phyloP scores from a whole-genome alignment of 2,329 filamentous ascomycete genomes.

The Penicillium brevicompactum region DNA sequence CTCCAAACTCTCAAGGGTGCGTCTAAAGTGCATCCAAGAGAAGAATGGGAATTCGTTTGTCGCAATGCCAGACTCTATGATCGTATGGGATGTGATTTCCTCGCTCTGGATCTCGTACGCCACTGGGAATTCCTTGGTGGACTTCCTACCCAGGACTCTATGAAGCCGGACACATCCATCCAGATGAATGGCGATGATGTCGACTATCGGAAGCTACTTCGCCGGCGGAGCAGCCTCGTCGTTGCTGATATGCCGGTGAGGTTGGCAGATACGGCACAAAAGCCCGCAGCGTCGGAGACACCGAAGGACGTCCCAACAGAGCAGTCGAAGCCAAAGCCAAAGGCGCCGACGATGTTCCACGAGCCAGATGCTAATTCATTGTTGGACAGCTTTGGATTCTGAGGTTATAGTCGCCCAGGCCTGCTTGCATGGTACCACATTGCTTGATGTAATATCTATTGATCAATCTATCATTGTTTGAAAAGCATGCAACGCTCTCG shows the following conservation, averaged over 20 bases:
- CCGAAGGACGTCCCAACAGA: conserved; percentile 27
- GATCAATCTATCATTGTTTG: too few species aligned
- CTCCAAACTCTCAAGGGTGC: conserved; percentile 84
- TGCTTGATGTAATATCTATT: too few species aligned
- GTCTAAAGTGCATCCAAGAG: conserved; percentile 73
- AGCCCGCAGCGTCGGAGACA: conserved; percentile 32
- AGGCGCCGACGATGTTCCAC: conserved; percentile 75
- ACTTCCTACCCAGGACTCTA: conserved; percentile 19
- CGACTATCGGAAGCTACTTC: conserved; percentile 69
- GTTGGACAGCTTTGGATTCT: conserved; percentile 93
- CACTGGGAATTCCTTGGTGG: conserved; percentile 53
- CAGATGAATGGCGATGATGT: conserved; percentile 37
- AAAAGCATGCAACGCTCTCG: too few species aligned
- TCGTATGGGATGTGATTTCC: conserved; percentile 89
- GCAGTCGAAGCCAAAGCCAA: conserved; percentile 45
- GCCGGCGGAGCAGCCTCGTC: conserved; percentile 74
- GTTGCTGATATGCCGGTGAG: conserved; percentile 65
- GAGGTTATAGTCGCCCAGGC: conserved; percentile 16
- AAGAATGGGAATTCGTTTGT: conserved; percentile 86
- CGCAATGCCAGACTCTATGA: conserved; percentile 83
- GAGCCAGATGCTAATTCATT: conserved; percentile 90
- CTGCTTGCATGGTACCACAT: too few species aligned
- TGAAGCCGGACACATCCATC: conserved; percentile 41
- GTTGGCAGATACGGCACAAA: conserved; percentile 45
- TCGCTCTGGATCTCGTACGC: conserved; percentile 75